Conservation (phyloP, 352 stramenopile species). For the Sclerospora graminicola region DNA sequence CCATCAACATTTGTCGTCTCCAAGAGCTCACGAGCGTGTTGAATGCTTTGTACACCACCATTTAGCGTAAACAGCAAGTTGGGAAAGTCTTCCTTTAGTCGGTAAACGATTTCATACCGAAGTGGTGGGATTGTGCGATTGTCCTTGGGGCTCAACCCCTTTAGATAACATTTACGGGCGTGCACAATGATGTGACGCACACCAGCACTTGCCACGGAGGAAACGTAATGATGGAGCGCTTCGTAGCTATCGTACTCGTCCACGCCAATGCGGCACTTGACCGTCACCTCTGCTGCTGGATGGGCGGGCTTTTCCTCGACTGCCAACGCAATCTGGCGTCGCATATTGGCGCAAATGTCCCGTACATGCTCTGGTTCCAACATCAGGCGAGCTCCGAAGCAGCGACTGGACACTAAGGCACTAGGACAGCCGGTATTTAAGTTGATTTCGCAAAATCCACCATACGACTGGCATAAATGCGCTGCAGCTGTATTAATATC, state of each 20-base stretch:
- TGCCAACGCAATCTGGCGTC: conserved; percentile 21
- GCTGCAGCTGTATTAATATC: conserved; percentile 40
- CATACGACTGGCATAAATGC: conserved; percentile 70
- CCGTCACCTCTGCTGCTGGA: conserved; percentile 71
- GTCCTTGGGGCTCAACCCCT: conserved; percentile 91
- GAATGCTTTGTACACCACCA: conserved; percentile 90
- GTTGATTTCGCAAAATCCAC: conserved; percentile 92
- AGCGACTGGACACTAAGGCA: conserved; percentile 60
- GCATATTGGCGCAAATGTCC: conserved; percentile 87
- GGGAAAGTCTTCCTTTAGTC: conserved; percentile 93
- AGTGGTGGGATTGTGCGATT: conserved; percentile 97
- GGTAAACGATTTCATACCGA: conserved; percentile 91
- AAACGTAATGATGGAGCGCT: conserved; percentile 90
- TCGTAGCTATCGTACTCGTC: conserved; percentile 92
- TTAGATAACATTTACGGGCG: conserved; percentile 95
- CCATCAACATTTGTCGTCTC: conserved; percentile 66
- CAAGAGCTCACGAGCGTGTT: conserved; percentile 85
- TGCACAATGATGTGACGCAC: conserved; percentile 97
- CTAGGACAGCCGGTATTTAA: conserved; percentile 95
- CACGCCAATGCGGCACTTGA: conserved; percentile 98
- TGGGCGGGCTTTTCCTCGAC: conserved; percentile 16
- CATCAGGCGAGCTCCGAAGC: conserved; percentile 98
- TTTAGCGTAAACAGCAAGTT: conserved; percentile 97
- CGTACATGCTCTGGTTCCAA: conserved; percentile 91
- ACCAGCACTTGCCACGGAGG: conserved; percentile 78